phyloP scores from a whole-genome alignment of 192 early-diverging fungal genomes.

The Coemansia sp. region DNA sequence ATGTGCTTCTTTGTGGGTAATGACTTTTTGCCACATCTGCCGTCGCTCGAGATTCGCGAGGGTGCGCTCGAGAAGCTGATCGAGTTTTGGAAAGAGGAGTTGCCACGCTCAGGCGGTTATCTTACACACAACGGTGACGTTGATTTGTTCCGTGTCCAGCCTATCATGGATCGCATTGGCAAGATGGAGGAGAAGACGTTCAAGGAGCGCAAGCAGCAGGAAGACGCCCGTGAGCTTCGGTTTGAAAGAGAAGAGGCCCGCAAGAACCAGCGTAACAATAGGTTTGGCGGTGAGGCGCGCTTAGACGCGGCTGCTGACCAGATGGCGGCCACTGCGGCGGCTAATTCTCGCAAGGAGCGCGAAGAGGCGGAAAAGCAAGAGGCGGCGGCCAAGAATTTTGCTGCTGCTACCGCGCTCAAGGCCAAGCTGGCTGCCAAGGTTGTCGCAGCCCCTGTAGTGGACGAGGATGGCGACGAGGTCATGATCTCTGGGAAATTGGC shows the following conservation, averaged over 20 bases:
- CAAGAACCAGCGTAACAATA: not conserved
- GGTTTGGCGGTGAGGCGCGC: conserved; percentile 27
- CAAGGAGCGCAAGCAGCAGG: conserved; percentile 63
- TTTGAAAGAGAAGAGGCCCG: conserved; percentile 10
- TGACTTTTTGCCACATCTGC: conserved; percentile 95
- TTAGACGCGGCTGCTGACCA: conserved; percentile 52
- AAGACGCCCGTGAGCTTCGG: conserved; percentile 52
- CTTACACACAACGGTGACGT: conserved; percentile 83
- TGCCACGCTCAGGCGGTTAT: conserved; percentile 78
- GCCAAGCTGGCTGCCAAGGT: conserved; percentile 52
- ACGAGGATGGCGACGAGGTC: conserved; percentile 25
- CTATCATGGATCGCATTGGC: conserved; percentile 83
- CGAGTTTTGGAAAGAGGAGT: conserved; percentile 84
- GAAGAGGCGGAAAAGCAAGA: conserved; percentile 25
- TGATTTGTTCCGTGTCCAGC: conserved; percentile 74
- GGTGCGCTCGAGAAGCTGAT: conserved; percentile 90
- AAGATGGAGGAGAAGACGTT: conserved; percentile 83
- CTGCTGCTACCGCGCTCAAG: conserved; percentile 67
- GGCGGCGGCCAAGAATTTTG: conserved; percentile 53
- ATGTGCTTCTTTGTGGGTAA: conserved; percentile 98
- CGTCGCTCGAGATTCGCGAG: conserved; percentile 92
- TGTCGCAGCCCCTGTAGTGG: not conserved
- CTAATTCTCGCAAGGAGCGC: conserved; percentile 41
- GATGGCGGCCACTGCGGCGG: conserved; percentile 56
- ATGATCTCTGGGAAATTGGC: conserved; percentile 23